Conservation (phyloP, 495 filamentous ascomycete genomes). For the Penicillium pancosmium region DNA sequence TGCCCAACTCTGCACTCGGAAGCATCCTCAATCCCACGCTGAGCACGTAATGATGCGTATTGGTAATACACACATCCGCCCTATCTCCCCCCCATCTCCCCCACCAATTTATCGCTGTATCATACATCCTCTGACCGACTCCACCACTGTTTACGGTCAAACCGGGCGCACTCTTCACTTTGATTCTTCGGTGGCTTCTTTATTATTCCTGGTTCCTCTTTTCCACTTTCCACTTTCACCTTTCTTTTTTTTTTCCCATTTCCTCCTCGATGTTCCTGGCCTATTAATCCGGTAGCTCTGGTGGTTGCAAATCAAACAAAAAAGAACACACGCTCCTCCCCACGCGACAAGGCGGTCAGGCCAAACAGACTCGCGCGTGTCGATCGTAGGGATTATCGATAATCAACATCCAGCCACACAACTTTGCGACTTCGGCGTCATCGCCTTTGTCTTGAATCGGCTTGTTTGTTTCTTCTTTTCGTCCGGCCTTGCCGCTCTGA, state of each 20-base stretch:
- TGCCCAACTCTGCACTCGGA: conserved; percentile 28
- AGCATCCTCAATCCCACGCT: conserved; percentile 33
- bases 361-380: conserved; percentile 37
- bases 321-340: conserved; percentile 27
- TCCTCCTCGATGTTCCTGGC: conserved; percentile 1
- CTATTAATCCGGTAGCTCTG: background rate
- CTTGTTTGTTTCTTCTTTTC: conserved; percentile 6
- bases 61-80: conserved; percentile 23
- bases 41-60: conserved; percentile 22
- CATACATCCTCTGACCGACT: conserved; percentile 23
- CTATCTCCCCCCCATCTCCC: background rate
- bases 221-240: conserved; percentile 7
- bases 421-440: conserved; percentile 9
- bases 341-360: conserved; percentile 41
- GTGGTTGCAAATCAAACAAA: background rate
- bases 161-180: conserved; percentile 15
- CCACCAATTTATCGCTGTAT: conserved; percentile 4
- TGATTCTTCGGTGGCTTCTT: conserved; percentile 7
- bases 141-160: conserved; percentile 35
- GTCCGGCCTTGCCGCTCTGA: background rate
- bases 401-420: conserved; percentile 38
- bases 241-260: too few species aligned
- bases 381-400: conserved; percentile 40
- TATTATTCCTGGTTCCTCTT: background rate
- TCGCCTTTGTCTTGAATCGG: conserved; percentile 1